Percentiles rank a stretch among this genome's conserved stretches.
phyloP scores from a whole-genome alignment of 129 eudicot species.

The Flaveria sonorensis region DNA sequence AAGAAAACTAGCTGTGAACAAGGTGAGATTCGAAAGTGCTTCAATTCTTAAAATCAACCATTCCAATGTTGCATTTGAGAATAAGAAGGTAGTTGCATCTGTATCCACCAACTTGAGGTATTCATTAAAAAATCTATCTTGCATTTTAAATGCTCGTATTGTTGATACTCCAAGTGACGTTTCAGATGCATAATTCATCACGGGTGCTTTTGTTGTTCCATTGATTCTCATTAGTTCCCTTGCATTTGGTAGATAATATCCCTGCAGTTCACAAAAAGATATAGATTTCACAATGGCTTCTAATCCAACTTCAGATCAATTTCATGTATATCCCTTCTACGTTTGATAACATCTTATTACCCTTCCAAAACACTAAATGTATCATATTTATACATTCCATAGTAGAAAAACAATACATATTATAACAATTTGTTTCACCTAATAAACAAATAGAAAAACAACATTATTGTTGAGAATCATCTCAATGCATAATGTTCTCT shows the following conservation, averaged over 20 bases:
- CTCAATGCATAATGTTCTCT: too few relatives aligned
- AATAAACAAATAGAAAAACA: too few relatives aligned
- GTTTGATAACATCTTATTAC: too few relatives aligned
- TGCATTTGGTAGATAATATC: slow-evolving; percentile 70
- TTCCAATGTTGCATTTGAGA: slow-evolving; percentile 68
- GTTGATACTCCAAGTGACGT: slow-evolving; percentile 83
- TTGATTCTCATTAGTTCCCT: slow-evolving; percentile 80
- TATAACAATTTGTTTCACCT: too few relatives aligned
- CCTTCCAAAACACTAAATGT: too few relatives aligned
- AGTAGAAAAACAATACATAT: too few relatives aligned
- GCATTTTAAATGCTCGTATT: slow-evolving; percentile 73
- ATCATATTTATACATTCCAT: too few relatives aligned
- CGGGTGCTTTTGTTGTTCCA: slow-evolving; percentile 89
- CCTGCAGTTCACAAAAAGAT: slow-evolving; percentile 37
- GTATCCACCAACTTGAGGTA: slow-evolving; percentile 63
- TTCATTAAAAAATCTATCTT: slow-evolving; percentile 55
- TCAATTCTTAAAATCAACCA: slow-evolving; percentile 76
- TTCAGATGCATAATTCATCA: slow-evolving; percentile 76
- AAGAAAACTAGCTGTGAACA: slow-evolving; percentile 64
- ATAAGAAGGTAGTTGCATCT: slow-evolving; percentile 73
- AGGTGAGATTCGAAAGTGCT: slow-evolving; percentile 58
- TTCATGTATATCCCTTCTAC: too few relatives aligned
- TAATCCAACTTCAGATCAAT: too few relatives aligned
- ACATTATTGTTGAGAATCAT: too few relatives aligned
- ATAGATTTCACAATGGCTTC: too few relatives aligned